Evolutionary conservation across 1,284 basidiomycete species (phyloP), one percentile per base, ranked within the genome.

Genomic region (Boletus semigastroideus): DNA sequence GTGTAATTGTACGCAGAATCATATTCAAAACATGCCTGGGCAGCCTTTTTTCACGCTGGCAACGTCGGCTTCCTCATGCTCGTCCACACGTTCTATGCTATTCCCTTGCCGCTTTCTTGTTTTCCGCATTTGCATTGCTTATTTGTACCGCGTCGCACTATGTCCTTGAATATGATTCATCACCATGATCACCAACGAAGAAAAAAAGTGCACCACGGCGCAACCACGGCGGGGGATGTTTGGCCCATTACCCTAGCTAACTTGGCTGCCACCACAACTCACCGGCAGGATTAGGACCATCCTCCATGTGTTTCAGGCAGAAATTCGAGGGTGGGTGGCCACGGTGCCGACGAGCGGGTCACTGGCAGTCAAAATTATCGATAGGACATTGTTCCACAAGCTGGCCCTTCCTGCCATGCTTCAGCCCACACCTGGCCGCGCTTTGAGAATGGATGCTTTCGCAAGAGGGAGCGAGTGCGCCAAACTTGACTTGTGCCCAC

Each of bases 1-100:
- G 13, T 68, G 61, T 64, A 64, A 46, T 59, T 52, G 59, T 65
- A 65, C 43, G 43, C 45, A 63, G 43, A 63, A 45, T 48, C 50
- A 25, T 52, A 51, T 53, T 50, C 48, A 25, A 45, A 52, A 41
- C 49, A 42, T 46, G 42, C 41, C 30, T 12, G 7, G 42, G 38
- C 19, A 11, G 36, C 11, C 22, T 27, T 40, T 52, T 25, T 45
- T 38, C 59, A 59, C 37, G 50, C 25, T 37, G 27, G 25, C 16
- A 19, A 36, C 19, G 41, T 31, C 12, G 2, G 42, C 14, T 34
- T 27, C 39, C 20, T 41, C 44, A 34, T 49, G 28, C 47, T 34
- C 41, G 17, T 30, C 34, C 42, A 42, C 44, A 33, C n/a, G 27
- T 41, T 38, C 7, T 57, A 57, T 53, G 48, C 54, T 60, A 62